These are phyloP conservation scores for Ophiostoma sp. DNA, from an alignment of 2,329 filamentous ascomycete species.

Conservation along the genomic window DNA sequence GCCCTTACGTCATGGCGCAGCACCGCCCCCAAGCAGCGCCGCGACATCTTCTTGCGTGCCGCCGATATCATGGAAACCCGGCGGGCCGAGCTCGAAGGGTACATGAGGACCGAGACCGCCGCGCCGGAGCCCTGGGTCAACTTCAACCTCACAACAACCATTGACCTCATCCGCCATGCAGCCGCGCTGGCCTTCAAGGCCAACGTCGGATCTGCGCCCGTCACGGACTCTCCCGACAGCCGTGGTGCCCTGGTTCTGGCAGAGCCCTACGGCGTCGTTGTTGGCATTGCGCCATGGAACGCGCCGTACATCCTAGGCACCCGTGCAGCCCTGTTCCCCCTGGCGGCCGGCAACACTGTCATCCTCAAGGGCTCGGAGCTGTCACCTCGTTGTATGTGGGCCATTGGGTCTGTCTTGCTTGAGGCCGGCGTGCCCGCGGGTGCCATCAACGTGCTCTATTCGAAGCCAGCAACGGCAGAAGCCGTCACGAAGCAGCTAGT, in stretches of 20 bases:
- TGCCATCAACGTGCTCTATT: constrained; percentile 62
- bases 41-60: constrained; percentile 65
- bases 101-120: constrained; percentile 51
- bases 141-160: constrained; percentile 38
- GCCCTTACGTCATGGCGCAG: constrained; percentile 67
- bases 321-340: constrained; percentile 54
- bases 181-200: constrained; percentile 34
- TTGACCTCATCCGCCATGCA: constrained; percentile 38
- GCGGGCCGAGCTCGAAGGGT: constrained; percentile 53
- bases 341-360: constrained; percentile 73
- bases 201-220: constrained; percentile 14
- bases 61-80: constrained; percentile 58
- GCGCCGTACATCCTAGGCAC: constrained; percentile 51
- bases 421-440: constrained; percentile 72
- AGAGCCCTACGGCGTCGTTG: constrained; percentile 75
- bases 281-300: constrained; percentile 77
- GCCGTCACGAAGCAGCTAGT: constrained; percentile 64
- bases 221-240: constrained; percentile 8
- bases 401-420: constrained; percentile 57
- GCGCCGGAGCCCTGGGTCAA: constrained; percentile 37
- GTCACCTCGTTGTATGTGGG: constrained; percentile 58
- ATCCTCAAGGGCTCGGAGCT: constrained; percentile 66
- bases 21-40: constrained; percentile 54
- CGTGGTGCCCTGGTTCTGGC: constrained; percentile 57
- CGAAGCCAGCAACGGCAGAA: constrained; percentile 59